These are phyloP conservation scores for Rhodosporidiobolus odoratus DNA, from an alignment of 768 basidiomycete species.

Conservation along the genomic window DNA sequence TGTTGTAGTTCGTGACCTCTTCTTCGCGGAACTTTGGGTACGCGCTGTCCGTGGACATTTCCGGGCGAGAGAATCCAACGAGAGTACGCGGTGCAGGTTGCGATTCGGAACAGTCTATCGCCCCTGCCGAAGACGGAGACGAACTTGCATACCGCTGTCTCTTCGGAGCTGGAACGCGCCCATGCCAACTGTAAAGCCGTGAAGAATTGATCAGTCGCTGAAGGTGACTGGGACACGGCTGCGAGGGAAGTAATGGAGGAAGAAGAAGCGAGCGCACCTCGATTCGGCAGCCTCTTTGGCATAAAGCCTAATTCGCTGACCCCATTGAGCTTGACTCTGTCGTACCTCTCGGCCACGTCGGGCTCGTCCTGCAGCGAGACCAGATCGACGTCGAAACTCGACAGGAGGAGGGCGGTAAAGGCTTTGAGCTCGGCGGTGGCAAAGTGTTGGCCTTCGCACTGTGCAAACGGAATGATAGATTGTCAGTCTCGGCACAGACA, in stretches of 20 bases:
- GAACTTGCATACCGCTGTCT: neutral
- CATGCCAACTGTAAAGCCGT: conserved; percentile 17
- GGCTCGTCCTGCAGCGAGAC: neutral
- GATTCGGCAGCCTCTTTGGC: neutral
- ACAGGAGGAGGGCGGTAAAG: conserved; percentile 17
- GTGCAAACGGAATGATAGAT: neutral
- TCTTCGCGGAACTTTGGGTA: no score
- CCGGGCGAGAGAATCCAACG: no score
- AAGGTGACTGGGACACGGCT: neutral
- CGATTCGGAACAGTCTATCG: no score
- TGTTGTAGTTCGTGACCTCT: neutral
- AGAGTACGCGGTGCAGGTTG: no score
- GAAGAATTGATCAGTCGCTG: neutral
- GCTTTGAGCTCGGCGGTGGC: conserved; percentile 33
- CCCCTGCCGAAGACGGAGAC: neutral
- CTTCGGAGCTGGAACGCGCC: conserved; percentile 13
- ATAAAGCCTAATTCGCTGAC: neutral
- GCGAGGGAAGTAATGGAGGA: no score
- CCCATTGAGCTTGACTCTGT: neutral
- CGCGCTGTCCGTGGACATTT: no score
- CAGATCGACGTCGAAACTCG: conserved; percentile 15
- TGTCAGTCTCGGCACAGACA: neutral
- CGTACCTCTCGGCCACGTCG: neutral
- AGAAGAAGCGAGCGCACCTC: conserved; percentile 5
- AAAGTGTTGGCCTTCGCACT: conserved; percentile 36